A percentile compares a stretch with the other conserved stretches of the same genome.
phyloP scores from a whole-genome alignment of 2,329 filamentous ascomycete species.

The Venturia effusa region DNA sequence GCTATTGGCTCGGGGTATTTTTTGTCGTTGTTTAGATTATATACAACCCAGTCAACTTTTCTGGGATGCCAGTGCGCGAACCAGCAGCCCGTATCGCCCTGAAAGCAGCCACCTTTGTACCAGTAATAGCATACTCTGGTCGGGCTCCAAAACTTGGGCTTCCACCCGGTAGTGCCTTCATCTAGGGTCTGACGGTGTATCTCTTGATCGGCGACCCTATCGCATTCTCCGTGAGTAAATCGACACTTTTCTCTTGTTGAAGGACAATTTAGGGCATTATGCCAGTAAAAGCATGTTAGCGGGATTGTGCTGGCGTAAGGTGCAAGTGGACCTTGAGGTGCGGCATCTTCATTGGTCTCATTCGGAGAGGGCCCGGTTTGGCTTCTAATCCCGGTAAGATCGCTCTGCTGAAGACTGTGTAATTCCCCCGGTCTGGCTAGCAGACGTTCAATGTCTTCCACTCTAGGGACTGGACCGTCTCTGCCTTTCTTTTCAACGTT shows the following conservation, averaged over 20 bases:
- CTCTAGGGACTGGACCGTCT: not conserved
- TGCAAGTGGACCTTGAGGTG: not conserved
- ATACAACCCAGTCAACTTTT: not conserved
- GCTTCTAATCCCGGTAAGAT: not conserved
- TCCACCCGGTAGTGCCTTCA: not conserved
- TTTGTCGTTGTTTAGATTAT: not conserved
- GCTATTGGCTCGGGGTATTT: not conserved
- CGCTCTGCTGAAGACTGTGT: not conserved
- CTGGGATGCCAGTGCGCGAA: constrained; percentile 3
- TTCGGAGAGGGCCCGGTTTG: not conserved
- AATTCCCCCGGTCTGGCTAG: not conserved
- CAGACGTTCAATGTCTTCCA: not conserved
- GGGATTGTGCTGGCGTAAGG: not conserved
- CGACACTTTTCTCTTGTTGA: not conserved
- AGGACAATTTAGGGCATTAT: not conserved
- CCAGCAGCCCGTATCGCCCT: constrained; percentile 1
- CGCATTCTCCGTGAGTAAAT: not conserved
- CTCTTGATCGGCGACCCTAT: not conserved
- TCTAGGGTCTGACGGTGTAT: not conserved
- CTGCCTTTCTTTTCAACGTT: not conserved
- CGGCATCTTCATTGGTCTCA: not conserved
- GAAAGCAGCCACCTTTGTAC: not conserved
- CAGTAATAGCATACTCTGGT: not conserved
- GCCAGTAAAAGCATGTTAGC: constrained; percentile 8
- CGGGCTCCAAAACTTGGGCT: not conserved